Conservation (phyloP, 257 asterid genomes). For the Agastache rugosa region DNA sequence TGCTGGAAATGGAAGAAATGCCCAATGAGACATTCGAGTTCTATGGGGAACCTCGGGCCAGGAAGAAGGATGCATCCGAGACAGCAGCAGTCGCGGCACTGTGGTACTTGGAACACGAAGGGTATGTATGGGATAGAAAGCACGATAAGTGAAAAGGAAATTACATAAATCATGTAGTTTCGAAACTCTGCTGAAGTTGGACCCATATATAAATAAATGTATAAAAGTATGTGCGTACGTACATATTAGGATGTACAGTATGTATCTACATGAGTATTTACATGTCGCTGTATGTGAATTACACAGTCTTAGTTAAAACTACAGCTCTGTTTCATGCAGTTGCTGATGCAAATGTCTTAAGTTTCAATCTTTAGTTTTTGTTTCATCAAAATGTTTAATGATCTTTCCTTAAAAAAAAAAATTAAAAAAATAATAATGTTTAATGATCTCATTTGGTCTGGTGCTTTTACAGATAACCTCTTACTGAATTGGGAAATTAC, state of each 20-base stretch:
- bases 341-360: neutral
- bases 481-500: neutral
- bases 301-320: neutral
- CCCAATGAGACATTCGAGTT: slow-evolving; percentile 53
- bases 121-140: slow-evolving; percentile 47
- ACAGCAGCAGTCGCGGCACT: slow-evolving; percentile 82
- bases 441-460: neutral
- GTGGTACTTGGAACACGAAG: slow-evolving; percentile 70
- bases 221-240: slow-evolving; percentile 2
- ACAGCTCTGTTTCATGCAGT: neutral
- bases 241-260: slow-evolving; percentile 1
- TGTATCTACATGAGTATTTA: neutral
- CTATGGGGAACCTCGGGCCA: slow-evolving; percentile 60
- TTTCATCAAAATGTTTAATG: neutral
- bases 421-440: no score
- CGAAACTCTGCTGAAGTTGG: neutral
- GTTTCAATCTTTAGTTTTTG: neutral
- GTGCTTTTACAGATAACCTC: neutral
- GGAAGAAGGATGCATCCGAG: slow-evolving; percentile 85
- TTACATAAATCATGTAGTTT: neutral
- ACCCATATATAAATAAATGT: neutral
- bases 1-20: slow-evolving; percentile 59
- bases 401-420: no score
- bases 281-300: slow-evolving; percentile 13
- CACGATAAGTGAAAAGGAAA: neutral